These are phyloP conservation scores for Musa beccarii DNA, from an alignment of 176 grass and related monocot genomes.

Conservation along the genomic window DNA sequence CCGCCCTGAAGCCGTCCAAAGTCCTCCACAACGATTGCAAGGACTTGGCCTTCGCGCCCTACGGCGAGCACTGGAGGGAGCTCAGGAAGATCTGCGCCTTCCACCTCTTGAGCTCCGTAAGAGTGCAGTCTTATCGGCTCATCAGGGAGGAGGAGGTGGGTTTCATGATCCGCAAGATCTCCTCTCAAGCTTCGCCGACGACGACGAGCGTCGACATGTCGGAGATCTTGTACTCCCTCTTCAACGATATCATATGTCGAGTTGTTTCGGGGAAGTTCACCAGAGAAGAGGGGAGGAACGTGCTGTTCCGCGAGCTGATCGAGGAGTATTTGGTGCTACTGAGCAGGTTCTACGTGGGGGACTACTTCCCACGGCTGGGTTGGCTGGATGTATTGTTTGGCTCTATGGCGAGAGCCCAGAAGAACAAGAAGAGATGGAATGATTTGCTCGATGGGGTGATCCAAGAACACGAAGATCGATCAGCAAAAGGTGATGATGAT, in stretches of 20 bases:
- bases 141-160: slow-evolving; percentile 29
- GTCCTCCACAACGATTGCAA: background rate
- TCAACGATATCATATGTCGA: background rate
- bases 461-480: slow-evolving; percentile 12
- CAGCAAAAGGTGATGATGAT: background rate
- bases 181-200: background rate
- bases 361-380: slow-evolving; percentile 33
- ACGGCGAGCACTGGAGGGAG: background rate
- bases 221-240: background rate
- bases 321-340: background rate
- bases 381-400: slow-evolving; percentile 36
- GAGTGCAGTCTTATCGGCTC: slow-evolving; percentile 19
- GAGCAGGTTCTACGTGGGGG: slow-evolving; percentile 11
- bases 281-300: background rate
- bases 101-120: background rate
- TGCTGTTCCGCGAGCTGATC: slow-evolving; percentile 7
- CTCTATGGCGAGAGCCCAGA: background rate
- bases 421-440: slow-evolving; percentile 9
- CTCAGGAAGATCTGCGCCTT: background rate
- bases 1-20: background rate
- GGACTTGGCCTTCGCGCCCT: background rate
- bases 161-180: slow-evolving; percentile 22
- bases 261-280: background rate
- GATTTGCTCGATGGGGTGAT: slow-evolving; percentile 16
- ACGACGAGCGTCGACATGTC: background rate